These are phyloP conservation scores for Salinomyces thailandicus DNA, from an alignment of 2,329 filamentous ascomycete genomes.

Conservation along the genomic window DNA sequence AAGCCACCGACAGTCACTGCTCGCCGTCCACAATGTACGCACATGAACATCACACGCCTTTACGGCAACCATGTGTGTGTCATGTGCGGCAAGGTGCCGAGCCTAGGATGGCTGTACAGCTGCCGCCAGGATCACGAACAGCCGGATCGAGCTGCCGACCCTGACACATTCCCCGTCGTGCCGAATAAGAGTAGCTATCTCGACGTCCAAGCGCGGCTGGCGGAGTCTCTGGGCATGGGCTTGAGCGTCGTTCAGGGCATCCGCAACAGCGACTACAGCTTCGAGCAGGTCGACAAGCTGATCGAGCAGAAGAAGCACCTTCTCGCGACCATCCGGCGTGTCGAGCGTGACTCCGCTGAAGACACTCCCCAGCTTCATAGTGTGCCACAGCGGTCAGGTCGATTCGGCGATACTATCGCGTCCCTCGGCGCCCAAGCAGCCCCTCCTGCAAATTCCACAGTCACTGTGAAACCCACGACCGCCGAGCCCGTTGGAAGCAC, in stretches of 20 bases:
- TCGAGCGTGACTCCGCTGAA: slow-evolving; percentile 2
- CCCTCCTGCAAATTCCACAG: not conserved
- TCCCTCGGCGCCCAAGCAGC: slow-evolving; percentile 14
- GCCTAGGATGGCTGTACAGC: slow-evolving; percentile 61
- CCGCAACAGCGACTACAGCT: slow-evolving; percentile 31
- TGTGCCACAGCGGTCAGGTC: not conserved
- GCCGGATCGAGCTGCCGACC: slow-evolving; percentile 6
- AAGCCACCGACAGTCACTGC: slow-evolving; percentile 1
- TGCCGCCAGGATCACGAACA: slow-evolving; percentile 53
- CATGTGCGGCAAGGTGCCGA: slow-evolving; percentile 45
- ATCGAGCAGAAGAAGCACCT: slow-evolving; percentile 33
- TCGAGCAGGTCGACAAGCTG: slow-evolving; percentile 32
- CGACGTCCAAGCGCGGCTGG: slow-evolving; percentile 15
- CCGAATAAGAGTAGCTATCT: slow-evolving; percentile 13
- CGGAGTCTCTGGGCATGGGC: slow-evolving; percentile 27
- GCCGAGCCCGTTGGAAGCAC: slow-evolving; percentile 2
- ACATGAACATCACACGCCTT: slow-evolving; percentile 57
- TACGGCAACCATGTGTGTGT: slow-evolving; percentile 49
- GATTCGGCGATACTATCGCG: slow-evolving; percentile 12
- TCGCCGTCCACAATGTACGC: slow-evolving; percentile 45
- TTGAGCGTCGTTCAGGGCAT: slow-evolving; percentile 34
- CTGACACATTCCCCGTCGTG: slow-evolving; percentile 7
- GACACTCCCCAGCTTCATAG: not conserved
- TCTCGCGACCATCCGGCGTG: slow-evolving; percentile 15
- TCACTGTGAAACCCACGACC: not conserved